Base-by-base conservation (phyloP, 2,329 filamentous ascomycete genomes). In the Nannizziopsis arthrosporioides region DNA sequence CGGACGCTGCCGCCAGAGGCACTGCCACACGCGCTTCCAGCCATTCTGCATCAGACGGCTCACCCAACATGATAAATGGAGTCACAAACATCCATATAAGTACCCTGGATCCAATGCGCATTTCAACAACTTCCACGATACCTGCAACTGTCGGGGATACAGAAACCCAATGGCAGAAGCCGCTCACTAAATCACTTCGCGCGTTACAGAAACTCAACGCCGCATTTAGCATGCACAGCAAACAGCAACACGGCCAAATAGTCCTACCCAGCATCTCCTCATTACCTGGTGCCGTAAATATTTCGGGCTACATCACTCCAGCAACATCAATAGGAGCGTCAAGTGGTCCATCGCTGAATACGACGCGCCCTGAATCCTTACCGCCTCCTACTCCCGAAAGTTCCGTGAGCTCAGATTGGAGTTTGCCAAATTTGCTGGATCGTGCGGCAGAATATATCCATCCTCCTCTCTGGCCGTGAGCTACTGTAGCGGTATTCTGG, bases 401-500 rank as follows among this genome's bases (percentile, higher is more conserved):
- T 53, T 68, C 68, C n/a, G 65, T 62, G 19, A 69, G 69, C 49
- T 61, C 66, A 17, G 69, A 72, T 50, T 72, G 68, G 69, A 63
- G 65, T 41, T 64, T 67, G 32, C 67, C 66, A 2, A 71, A 68
- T 50, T 57, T 72, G n/a, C 48, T 70, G 10, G 69, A 71, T 50
- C 61, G 69, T 11, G 69, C 68, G 32, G 60, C 65, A n/a, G 68
- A 72, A 56, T 72, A 71, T 54, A 70, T 72, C 9, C 68, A 71
- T 49, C 68, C 69, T 12, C 68, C 69, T 2, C 55, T 72, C 10
- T 72, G 69, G 69, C 42, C 38, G 4, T 52, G 37, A 47, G 43
- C 22, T 27, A n/a, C 11, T 40, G 19, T 15, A 10, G 10, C 8
- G 15, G 10, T 6, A n/a, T 32, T 34, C 34, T 14, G 27, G 18